Evolutionary conservation across 352 stramenopile species (phyloP).

Genomic region (Globisporangium perplexum): DNA sequence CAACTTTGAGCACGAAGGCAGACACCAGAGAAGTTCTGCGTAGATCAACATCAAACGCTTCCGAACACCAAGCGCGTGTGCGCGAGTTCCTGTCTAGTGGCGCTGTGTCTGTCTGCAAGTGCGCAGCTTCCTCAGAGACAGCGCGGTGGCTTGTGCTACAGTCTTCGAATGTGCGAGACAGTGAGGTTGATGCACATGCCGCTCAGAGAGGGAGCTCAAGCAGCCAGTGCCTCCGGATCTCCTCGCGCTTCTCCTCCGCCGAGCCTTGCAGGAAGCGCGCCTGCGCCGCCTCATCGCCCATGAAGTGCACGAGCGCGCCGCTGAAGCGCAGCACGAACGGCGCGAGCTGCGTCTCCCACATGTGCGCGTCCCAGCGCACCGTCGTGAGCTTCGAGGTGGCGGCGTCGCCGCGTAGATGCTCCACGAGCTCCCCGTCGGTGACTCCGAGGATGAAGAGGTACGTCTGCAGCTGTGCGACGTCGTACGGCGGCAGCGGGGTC

Average conservation of each 20-base stretch:
- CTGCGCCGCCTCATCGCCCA: slow-evolving; percentile 54
- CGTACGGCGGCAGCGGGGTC: slow-evolving; percentile 67
- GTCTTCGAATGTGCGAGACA: too few species aligned
- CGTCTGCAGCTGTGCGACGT: slow-evolving; percentile 79
- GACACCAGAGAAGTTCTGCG: too few species aligned
- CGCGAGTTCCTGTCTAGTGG: too few species aligned
- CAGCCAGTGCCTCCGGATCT: slow-evolving; percentile 66
- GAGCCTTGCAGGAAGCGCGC: slow-evolving; percentile 41
- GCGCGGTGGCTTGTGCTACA: too few species aligned
- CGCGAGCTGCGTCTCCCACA: slow-evolving; percentile 65
- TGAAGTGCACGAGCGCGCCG: slow-evolving; percentile 65
- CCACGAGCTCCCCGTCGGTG: slow-evolving; percentile 70
- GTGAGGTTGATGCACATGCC: too few species aligned
- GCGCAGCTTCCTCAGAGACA: too few species aligned
- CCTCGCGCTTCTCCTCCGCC: slow-evolving; percentile 45
- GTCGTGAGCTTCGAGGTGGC: slow-evolving; percentile 63
- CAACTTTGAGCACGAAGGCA: too few species aligned
- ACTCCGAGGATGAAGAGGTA: slow-evolving; percentile 76
- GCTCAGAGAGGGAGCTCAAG: background rate
- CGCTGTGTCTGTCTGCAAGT: too few species aligned
- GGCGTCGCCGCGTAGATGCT: slow-evolving; percentile 58
- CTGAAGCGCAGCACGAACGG: slow-evolving; percentile 68
- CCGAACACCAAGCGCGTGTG: too few species aligned
- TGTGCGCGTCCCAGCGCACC: slow-evolving; percentile 51
- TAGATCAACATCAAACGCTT: too few species aligned